Evolutionary conservation across 257 asterid species (phyloP).

Genomic region (Forsythia viridissima): DNA sequence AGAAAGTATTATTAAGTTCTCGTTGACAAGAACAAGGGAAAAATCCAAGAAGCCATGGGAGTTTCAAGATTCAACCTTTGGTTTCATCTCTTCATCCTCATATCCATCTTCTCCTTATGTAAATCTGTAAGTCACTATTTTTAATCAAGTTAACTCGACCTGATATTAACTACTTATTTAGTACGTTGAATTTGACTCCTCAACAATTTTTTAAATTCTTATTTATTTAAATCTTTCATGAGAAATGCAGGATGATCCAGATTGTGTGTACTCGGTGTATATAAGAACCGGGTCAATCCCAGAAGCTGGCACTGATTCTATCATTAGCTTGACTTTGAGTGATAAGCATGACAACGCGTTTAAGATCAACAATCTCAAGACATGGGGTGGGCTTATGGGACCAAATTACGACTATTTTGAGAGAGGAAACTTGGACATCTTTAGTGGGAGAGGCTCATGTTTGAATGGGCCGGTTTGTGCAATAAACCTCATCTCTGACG

Average conservation of each 20-base stretch:
- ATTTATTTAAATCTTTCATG: background rate
- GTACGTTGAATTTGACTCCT: no score
- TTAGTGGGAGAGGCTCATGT: slow-evolving; percentile 76
- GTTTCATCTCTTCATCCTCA: slow-evolving; percentile 46
- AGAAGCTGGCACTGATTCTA: slow-evolving; percentile 70
- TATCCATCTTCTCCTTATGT: slow-evolving; percentile 48
- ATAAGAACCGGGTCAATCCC: slow-evolving; percentile 55
- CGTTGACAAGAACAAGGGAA: background rate
- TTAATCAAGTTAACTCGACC: no score
- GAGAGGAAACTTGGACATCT: slow-evolving; percentile 73
- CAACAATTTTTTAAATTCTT: no score
- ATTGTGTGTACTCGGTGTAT: slow-evolving; percentile 66
- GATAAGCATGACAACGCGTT: slow-evolving; percentile 46
- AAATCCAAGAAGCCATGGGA: slow-evolving; percentile 38
- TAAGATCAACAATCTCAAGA: slow-evolving; percentile 48
- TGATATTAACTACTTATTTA: no score
- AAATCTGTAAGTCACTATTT: slow-evolving; percentile 48
- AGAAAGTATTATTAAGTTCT: no score
- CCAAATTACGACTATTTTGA: slow-evolving; percentile 57
- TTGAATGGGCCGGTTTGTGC: slow-evolving; percentile 51
- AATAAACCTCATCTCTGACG: slow-evolving; percentile 71
- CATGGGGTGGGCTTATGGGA: slow-evolving; percentile 90
- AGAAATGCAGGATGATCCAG: slow-evolving; percentile 49
- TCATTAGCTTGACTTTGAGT: slow-evolving; percentile 47
- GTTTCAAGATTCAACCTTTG: slow-evolving; percentile 32